Evolutionary conservation across 2,329 filamentous ascomycete species (phyloP).

Genomic region (Pyrenochaeta sp.): DNA sequence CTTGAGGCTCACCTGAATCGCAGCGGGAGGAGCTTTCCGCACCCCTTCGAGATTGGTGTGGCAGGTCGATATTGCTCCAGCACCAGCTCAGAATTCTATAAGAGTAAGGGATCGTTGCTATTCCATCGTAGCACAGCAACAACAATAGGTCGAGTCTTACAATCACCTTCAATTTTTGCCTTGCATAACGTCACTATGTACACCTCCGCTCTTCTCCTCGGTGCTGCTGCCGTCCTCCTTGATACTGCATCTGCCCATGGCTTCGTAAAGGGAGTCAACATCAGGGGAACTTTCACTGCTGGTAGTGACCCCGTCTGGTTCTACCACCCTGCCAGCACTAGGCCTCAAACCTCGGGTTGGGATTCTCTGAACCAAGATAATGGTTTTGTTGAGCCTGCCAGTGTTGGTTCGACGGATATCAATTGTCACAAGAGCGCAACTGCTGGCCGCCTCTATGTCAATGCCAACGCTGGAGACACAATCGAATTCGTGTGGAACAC

Average conservation of each 20-base stretch:
- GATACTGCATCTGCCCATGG: slow-evolving; percentile 40
- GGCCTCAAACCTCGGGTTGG: slow-evolving; percentile 47
- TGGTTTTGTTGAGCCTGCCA: slow-evolving; percentile 47
- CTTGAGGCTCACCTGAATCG: slow-evolving; percentile 2
- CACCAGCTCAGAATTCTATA: background rate
- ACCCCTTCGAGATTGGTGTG: background rate
- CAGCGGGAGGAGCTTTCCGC: slow-evolving; percentile 5
- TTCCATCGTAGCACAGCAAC: background rate
- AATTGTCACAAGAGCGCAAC: slow-evolving; percentile 52
- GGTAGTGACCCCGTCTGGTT: slow-evolving; percentile 46
- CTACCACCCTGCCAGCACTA: slow-evolving; percentile 32
- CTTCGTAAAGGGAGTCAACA: slow-evolving; percentile 36
- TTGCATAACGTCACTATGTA: slow-evolving; percentile 19
- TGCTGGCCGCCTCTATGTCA: slow-evolving; percentile 42
- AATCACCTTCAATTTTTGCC: background rate
- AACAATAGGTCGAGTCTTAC: background rate
- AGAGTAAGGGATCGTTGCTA: background rate
- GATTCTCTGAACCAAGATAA: slow-evolving; percentile 47
- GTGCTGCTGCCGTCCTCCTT: slow-evolving; percentile 28
- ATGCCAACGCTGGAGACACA: slow-evolving; percentile 44
- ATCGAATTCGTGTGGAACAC: slow-evolving; percentile 48
- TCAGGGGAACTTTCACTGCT: slow-evolving; percentile 31
- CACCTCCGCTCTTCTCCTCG: slow-evolving; percentile 25
- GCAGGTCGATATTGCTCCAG: background rate
- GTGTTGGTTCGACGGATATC: slow-evolving; percentile 38